These are phyloP conservation scores for Volvariella volvacea DNA, from an alignment of 1,284 basidiomycete species.

Conservation along the genomic window DNA sequence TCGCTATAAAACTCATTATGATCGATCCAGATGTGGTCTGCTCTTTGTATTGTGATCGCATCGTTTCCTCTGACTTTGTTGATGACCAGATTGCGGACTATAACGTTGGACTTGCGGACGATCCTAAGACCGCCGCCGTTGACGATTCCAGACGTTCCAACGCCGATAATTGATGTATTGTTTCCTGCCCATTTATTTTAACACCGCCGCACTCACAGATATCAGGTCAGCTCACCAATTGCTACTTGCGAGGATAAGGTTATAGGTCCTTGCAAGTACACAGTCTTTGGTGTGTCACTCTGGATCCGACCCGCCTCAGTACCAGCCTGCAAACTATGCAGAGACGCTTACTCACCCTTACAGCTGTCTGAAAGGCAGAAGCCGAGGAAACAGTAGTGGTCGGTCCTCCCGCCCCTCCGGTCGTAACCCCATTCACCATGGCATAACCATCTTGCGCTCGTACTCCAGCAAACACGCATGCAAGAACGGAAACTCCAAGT, in stretches of 20 bases:
- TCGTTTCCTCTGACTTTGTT: conserved; percentile 18
- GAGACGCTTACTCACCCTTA: conserved; percentile 12
- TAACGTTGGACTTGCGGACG: conserved; percentile 16
- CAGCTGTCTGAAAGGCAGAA: conserved; percentile 16
- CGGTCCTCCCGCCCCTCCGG: conserved; percentile 16
- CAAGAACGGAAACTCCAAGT: conserved; percentile 1
- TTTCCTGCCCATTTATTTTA: conserved; percentile 11
- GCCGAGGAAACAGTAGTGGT: conserved; percentile 16
- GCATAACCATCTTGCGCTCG: conserved; percentile 17
- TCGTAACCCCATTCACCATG: conserved; percentile 15
- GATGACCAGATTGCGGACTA: conserved; percentile 17
- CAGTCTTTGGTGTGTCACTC: conserved; percentile 16
- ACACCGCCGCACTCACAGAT: background rate
- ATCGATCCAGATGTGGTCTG: conserved; percentile 18
- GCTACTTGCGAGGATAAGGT: conserved; percentile 13
- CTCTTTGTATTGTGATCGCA: conserved; percentile 13
- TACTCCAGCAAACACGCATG: conserved; percentile 2
- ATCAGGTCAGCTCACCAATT: too few relatives aligned
- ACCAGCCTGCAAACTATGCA: too few relatives aligned
- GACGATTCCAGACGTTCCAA: conserved; percentile 15
- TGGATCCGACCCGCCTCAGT: too few relatives aligned
- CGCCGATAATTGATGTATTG: conserved; percentile 17
- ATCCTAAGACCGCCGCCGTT: conserved; percentile 18
- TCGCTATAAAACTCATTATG: conserved; percentile 19
- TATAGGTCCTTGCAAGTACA: conserved; percentile 16